Conservation (phyloP, 768 basidiomycete genomes). For the Boletus tylopilopsis region DNA sequence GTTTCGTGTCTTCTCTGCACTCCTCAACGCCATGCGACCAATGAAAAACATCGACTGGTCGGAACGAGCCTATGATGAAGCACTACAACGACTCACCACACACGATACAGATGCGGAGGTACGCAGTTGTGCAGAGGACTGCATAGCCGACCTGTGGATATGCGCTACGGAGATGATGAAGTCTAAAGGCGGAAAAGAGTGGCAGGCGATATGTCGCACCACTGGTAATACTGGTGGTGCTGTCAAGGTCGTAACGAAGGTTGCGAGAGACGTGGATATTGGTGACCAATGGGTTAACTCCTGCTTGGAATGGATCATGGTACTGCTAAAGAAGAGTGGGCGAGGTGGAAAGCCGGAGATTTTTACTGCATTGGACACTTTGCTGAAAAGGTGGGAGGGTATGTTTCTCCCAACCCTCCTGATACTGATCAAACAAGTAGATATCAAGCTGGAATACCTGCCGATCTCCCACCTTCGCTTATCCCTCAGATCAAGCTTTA, state of each 20-base stretch:
- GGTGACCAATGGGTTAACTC: constrained; percentile 79
- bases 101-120: constrained; percentile 93
- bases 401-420: not conserved
- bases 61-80: constrained; percentile 70
- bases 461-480: constrained; percentile 56
- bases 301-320: constrained; percentile 73
- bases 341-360: constrained; percentile 74
- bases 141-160: constrained; percentile 84
- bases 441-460: constrained; percentile 48
- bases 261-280: constrained; percentile 71
- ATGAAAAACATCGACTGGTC: constrained; percentile 63
- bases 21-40: constrained; percentile 74
- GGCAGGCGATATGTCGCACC: constrained; percentile 73
- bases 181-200: constrained; percentile 65
- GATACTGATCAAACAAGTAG: constrained; percentile 23
- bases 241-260: constrained; percentile 77
- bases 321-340: constrained; percentile 74
- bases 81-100: constrained; percentile 62
- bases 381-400: constrained; percentile 55
- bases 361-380: constrained; percentile 70
- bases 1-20: constrained; percentile 81
- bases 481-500: constrained; percentile 74
- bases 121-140: constrained; percentile 74
- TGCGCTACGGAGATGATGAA: constrained; percentile 73
- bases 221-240: constrained; percentile 71